A percentile compares a stretch with the other conserved stretches of the same genome.
phyloP scores from a whole-genome alignment of 768 basidiomycete species.

The Saitozyma sp. region DNA sequence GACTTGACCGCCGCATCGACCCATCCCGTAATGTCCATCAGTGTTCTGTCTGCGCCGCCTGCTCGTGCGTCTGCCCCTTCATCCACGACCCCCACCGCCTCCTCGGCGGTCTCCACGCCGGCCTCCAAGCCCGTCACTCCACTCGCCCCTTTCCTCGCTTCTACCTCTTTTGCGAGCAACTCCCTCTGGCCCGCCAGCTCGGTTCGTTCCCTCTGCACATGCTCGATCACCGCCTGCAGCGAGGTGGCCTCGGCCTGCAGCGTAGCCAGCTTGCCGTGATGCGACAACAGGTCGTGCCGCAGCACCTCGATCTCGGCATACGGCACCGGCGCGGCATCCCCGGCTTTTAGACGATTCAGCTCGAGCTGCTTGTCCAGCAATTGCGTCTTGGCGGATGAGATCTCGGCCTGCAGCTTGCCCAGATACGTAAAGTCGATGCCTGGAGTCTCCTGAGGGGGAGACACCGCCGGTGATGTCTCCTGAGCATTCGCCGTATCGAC shows the following conservation, averaged over 20 bases:
- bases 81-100: conserved; percentile 5
- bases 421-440: conserved; percentile 32
- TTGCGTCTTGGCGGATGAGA: conserved; percentile 13
- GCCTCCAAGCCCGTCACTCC: conserved; percentile 12
- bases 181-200: conserved; percentile 8
- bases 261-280: conserved; percentile 5
- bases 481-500: no score
- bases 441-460: background rate
- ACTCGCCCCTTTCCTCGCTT: conserved; percentile 9
- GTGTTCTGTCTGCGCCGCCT: conserved; percentile 22
- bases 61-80: conserved; percentile 17
- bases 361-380: conserved; percentile 23
- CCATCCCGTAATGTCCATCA: conserved; percentile 46
- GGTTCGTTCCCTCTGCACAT: conserved; percentile 29
- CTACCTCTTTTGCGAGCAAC: no score
- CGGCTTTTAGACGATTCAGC: background rate
- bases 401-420: conserved; percentile 25
- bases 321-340: background rate
- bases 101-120: background rate
- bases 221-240: conserved; percentile 23
- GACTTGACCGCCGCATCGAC: conserved; percentile 37
- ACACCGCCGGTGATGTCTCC: background rate
- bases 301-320: conserved; percentile 10
- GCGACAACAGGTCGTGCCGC: conserved; percentile 14
- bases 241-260: conserved; percentile 21